Evolutionary conservation across 2,329 filamentous ascomycete species (phyloP), one percentile per base, ranked within the genome.

Genomic region (Ophiostoma quercus): DNA sequence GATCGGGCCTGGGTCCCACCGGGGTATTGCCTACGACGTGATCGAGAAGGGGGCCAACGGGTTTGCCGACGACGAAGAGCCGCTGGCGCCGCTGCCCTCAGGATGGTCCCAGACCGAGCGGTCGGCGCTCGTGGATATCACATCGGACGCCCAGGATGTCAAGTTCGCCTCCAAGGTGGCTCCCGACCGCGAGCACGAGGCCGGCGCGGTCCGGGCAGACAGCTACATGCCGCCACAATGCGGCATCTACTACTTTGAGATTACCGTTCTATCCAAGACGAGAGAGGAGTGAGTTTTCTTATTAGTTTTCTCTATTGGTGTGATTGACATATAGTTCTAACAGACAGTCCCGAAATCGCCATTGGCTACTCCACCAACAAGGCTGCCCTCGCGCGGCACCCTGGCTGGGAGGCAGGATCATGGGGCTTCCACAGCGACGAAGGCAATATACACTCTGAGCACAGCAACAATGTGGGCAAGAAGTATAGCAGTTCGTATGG

Each of bases 241-340:
- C 74, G 95, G 95, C 1, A 90, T 99, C 71, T 99, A 97, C 79
- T 99, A 99, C 78, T 99, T 88, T 76, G 95, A 99, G 77, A 84
- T 90, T 32, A 80, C 80, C 19, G 81, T 88, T 66, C 71, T 85
- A 34, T 79, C 81, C 19, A 82, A 80, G 68, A 85, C 83, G 75
- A 79, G 80, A 73, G 84, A 86, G 62, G 85, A 87, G 84, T 87
- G 80, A 69, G 85, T 83, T 11, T 39, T 16, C 7, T 57, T 60
- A 9, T 43, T 6, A 7, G n/a, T n/a, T n/a, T n/a, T n/a, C n/a
- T n/a, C n/a, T 47, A 47, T 43, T 43, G 41, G 16, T 6, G 7
- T 47, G 6, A 47, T 47, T 47, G 43, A 34, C 19, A 47, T 19
- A n/a, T 6, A 19, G 5, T n/a, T 47, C 41, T 67, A n/a, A 51